Conservation (phyloP, 768 basidiomycete genomes). For the Floccularia luteovirens region DNA sequence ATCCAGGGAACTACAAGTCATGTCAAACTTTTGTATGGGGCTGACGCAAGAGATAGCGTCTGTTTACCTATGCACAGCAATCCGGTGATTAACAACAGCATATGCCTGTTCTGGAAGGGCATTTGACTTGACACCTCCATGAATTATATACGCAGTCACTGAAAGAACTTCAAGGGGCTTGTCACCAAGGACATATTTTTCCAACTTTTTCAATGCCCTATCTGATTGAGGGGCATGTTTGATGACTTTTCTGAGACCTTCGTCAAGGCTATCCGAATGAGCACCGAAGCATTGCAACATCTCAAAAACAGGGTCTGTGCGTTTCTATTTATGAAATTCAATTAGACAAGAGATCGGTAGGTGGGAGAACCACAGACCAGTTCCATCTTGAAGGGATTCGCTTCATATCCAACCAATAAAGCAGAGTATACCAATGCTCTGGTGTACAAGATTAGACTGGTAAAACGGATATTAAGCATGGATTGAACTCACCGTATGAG, state of each 20-base stretch:
- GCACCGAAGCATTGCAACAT: constrained; percentile 60
- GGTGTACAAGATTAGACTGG: neutral
- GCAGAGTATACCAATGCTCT: constrained; percentile 83
- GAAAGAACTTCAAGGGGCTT: constrained; percentile 35
- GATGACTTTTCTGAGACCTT: constrained; percentile 38
- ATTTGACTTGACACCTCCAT: constrained; percentile 68
- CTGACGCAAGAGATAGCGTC: neutral
- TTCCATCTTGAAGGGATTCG: constrained; percentile 45
- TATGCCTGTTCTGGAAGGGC: constrained; percentile 71
- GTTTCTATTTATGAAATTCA: too few species aligned
- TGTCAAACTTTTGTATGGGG: constrained; percentile 5
- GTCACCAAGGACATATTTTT: constrained; percentile 35
- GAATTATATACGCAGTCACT: constrained; percentile 65
- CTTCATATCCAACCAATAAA: constrained; percentile 62
- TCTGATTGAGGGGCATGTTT: constrained; percentile 39
- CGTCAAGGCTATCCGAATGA: constrained; percentile 49
- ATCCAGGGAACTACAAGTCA: constrained; percentile 26
- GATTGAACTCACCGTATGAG: constrained; percentile 53
- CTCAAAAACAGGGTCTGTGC: constrained; percentile 50
- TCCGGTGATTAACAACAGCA: constrained; percentile 68
- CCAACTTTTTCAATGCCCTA: constrained; percentile 41
- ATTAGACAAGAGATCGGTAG: too few species aligned
- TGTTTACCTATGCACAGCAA: constrained; percentile 49
- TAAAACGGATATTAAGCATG: neutral
- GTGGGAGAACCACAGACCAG: constrained; percentile 32